Conservation (phyloP, 805 yeast species). For the Saccharomycopsis fermentans region DNA sequence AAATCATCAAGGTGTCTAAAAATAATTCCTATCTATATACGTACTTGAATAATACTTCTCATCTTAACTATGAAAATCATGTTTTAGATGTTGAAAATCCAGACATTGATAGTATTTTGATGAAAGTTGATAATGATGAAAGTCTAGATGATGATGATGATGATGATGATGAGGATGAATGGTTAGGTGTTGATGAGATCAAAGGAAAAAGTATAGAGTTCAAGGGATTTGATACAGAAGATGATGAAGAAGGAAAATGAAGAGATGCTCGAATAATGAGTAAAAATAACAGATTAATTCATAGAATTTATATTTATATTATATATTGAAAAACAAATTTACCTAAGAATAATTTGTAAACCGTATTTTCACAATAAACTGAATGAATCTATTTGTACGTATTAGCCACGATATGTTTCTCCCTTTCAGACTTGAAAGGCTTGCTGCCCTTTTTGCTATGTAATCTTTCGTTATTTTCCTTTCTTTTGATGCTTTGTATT, state of each 20-base stretch:
- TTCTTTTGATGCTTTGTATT: constrained; percentile 58
- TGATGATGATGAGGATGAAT: constrained; percentile 27
- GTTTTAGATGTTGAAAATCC: constrained; percentile 22
- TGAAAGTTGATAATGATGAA: constrained; percentile 14
- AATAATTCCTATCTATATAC: constrained; percentile 45
- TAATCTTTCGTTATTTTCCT: constrained; percentile 74
- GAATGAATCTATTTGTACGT: constrained; percentile 8
- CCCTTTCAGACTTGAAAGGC: constrained; percentile 61
- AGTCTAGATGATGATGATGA: constrained; percentile 26
- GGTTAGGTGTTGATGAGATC: constrained; percentile 24
- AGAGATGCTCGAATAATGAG: no score
- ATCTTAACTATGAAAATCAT: constrained; percentile 17
- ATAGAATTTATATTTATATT: background rate
- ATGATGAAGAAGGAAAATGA: constrained; percentile 1
- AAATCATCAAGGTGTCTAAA: constrained; percentile 45
- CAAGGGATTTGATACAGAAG: constrained; percentile 4
- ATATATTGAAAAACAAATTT: background rate
- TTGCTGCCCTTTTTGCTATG: constrained; percentile 54
- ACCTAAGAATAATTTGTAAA: background rate
- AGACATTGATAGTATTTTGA: constrained; percentile 23
- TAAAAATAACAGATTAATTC: no score
- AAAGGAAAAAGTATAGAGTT: constrained; percentile 18
- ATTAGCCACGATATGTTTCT: constrained; percentile 60
- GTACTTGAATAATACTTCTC: constrained; percentile 25
- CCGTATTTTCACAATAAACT: background rate